Conservation (phyloP, 768 basidiomycete genomes). For the Phylloporus sp. region DNA sequence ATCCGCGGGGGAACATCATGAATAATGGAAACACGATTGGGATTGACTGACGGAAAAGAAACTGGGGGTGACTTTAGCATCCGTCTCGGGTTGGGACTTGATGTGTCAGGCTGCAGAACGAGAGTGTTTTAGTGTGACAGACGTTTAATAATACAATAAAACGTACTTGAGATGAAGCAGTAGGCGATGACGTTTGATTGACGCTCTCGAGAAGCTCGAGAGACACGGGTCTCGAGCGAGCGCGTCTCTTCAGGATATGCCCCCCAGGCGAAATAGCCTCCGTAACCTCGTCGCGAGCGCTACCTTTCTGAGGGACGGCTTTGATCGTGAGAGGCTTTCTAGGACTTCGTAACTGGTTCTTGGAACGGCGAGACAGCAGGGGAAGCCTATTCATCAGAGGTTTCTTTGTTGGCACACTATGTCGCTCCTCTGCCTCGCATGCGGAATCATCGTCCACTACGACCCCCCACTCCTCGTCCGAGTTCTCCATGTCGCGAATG, state of each 20-base stretch:
- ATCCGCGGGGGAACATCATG: constrained; percentile 43
- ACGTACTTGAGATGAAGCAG: constrained; percentile 29
- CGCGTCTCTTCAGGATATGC: constrained; percentile 71
- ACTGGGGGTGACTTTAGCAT: constrained; percentile 15
- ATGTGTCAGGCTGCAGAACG: constrained; percentile 10
- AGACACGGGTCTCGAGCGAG: constrained; percentile 69
- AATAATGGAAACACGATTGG: constrained; percentile 37
- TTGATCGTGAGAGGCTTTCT: constrained; percentile 23
- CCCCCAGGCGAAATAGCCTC: constrained; percentile 75
- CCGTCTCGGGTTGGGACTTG: constrained; percentile 12
- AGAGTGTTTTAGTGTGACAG: neutral
- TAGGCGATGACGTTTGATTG: constrained; percentile 41
- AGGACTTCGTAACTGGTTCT: constrained; percentile 28
- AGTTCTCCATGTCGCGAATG: constrained; percentile 51
- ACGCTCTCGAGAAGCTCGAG: constrained; percentile 56
- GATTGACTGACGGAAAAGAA: constrained; percentile 38
- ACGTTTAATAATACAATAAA: neutral
- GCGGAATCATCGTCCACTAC: constrained; percentile 48
- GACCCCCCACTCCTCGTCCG: constrained; percentile 43
- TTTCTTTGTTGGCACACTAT: constrained; percentile 28
- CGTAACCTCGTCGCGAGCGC: constrained; percentile 52
- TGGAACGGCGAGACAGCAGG: constrained; percentile 24
- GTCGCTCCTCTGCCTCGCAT: constrained; percentile 46
- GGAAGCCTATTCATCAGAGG: constrained; percentile 30
- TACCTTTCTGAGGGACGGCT: constrained; percentile 37